Evolutionary conservation across 2,329 filamentous ascomycete species (phyloP).

Genomic region (Ophiostoma sp.): DNA sequence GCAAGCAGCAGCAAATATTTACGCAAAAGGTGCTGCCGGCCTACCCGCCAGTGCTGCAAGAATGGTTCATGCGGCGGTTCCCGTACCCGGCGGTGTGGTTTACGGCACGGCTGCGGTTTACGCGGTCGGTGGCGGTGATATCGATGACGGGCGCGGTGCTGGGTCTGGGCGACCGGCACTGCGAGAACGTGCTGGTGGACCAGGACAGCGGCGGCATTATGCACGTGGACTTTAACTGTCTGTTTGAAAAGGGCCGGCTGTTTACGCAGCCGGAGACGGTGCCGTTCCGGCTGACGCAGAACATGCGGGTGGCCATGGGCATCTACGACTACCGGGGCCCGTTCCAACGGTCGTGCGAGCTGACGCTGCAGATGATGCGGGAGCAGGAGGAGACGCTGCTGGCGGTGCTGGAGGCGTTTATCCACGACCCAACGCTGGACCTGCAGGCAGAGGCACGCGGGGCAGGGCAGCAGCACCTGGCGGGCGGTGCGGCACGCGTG

Average conservation of each 20-base stretch:
- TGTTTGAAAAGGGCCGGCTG: slow-evolving; percentile 95
- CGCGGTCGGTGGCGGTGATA: slow-evolving; percentile 94
- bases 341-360: slow-evolving; percentile 83
- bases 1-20: slow-evolving; percentile 62
- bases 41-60: slow-evolving; percentile 78
- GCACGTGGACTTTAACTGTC: slow-evolving; percentile 98
- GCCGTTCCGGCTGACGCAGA: slow-evolving; percentile 94
- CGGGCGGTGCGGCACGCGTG: slow-evolving; percentile 34
- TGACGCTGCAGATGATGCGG: slow-evolving; percentile 76
- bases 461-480: slow-evolving; percentile 39
- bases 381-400: slow-evolving; percentile 95
- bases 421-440: slow-evolving; percentile 94
- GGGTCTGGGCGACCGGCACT: slow-evolving; percentile 88
- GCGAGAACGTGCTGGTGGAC: slow-evolving; percentile 93
- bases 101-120: slow-evolving; percentile 78
- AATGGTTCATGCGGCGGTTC: slow-evolving; percentile 95
- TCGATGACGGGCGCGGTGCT: slow-evolving; percentile 98
- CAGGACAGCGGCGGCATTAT: slow-evolving; percentile 90
- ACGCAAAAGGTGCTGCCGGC: slow-evolving; percentile 57
- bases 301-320: slow-evolving; percentile 97
- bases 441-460: slow-evolving; percentile 49
- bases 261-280: slow-evolving; percentile 93
- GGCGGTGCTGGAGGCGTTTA: slow-evolving; percentile 93
- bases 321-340: slow-evolving; percentile 90
- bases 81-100: slow-evolving; percentile 93